Evolutionary conservation across 257 asterid species (phyloP), one percentile per base, ranked within the genome.

Genomic region (Solanum clarkiae): DNA sequence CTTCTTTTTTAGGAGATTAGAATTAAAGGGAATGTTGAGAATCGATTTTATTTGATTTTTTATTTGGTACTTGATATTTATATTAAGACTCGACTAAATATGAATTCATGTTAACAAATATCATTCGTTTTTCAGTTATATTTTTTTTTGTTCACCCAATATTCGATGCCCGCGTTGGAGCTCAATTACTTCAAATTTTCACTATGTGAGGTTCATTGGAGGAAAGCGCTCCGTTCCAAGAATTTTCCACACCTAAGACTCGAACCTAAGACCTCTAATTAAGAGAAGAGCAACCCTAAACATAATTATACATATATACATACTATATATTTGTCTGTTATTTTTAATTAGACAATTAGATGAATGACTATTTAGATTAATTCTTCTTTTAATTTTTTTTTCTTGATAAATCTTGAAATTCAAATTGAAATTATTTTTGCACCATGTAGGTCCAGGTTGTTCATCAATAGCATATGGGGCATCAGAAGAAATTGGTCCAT

Each of bases 381-480:
- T 5, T 36, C 6, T 36, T 36, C 6, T 36, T 36, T 36, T 36
- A 36, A 0, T 36, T 4, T 9, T 69, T 42, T 3, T 66, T 71
- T 20, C 10, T 59, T 5, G 7, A 59, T n/a, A 59, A 59, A 59
- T 59, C 7, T 59, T 59, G n/a, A 8, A n/a, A 26, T 1, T 59
- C 29, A 59, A 59, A 14, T 59, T 59, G 29, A n/a, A 63, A 63
- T 63, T 63, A 40, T 24, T 11, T 32, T 60, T n/a, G 57, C 47
- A 22, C 69, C n/a, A 14, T 91, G 91, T 94, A 95, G 99, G 99
- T 40, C 99, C 98, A 0, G 99, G 99, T 18, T 95, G 99, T 88
- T 95, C 99, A 62, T 95, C 99, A 4, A 91, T 94, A 55, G 99
- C 97, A 26, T 95, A 94, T 86, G 99, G 98, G 22, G 99, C 97